These are phyloP conservation scores for Lomentospora prolificans DNA, from an alignment of 2,329 filamentous ascomycete species.

Conservation along the genomic window DNA sequence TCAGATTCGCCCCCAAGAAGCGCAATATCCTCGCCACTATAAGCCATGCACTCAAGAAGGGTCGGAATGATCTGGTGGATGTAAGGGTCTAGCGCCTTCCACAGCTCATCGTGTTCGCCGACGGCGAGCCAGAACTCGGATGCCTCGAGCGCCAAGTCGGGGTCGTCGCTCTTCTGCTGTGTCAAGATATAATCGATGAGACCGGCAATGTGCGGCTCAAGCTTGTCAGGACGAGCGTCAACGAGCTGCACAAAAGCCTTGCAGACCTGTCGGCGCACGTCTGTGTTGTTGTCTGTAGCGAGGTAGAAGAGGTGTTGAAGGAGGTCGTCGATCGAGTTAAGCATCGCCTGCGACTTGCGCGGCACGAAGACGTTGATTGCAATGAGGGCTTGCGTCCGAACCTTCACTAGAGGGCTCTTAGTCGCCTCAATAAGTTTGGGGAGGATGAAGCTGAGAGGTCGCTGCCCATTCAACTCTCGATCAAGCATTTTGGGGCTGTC, in stretches of 20 bases:
- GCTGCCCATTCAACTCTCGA: slow-evolving; percentile 77
- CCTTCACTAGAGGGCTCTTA: slow-evolving; percentile 62
- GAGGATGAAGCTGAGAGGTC: slow-evolving; percentile 78
- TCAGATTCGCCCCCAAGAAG: slow-evolving; percentile 74
- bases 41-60: slow-evolving; percentile 89
- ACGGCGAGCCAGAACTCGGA: slow-evolving; percentile 96
- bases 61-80: slow-evolving; percentile 82
- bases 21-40: slow-evolving; percentile 86
- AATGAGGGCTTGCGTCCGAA: slow-evolving; percentile 69
- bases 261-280: slow-evolving; percentile 88
- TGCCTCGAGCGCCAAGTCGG: slow-evolving; percentile 85
- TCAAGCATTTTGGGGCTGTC: slow-evolving; percentile 84
- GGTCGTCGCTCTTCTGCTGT: slow-evolving; percentile 80
- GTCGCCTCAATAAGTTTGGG: slow-evolving; percentile 87
- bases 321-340: slow-evolving; percentile 71
- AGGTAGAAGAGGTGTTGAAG: slow-evolving; percentile 76
- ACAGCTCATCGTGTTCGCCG: slow-evolving; percentile 75
- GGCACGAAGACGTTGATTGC: slow-evolving; percentile 89
- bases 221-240: slow-evolving; percentile 81
- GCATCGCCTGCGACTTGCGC: slow-evolving; percentile 70
- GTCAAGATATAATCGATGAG: slow-evolving; percentile 87
- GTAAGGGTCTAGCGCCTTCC: slow-evolving; percentile 65
- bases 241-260: slow-evolving; percentile 87
- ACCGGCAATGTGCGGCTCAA: slow-evolving; percentile 76
- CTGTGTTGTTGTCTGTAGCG: slow-evolving; percentile 63